A percentile compares a stretch with the other conserved stretches of the same genome.
phyloP scores from a whole-genome alignment of 257 asterid species.

The Capsicum pubescens region DNA sequence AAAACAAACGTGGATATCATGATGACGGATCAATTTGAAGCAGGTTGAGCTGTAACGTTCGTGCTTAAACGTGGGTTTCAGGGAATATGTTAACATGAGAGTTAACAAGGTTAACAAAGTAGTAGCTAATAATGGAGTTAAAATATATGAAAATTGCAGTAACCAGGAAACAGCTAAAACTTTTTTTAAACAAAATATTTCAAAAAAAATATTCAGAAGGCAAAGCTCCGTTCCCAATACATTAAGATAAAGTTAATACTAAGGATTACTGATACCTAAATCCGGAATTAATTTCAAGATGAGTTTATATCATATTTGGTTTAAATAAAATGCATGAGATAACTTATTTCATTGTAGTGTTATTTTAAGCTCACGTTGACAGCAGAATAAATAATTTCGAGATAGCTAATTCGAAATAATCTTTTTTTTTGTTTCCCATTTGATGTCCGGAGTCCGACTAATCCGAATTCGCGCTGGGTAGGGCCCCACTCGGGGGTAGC shows the following conservation, averaged over 20 bases:
- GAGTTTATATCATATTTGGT: too few species aligned
- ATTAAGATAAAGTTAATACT: conserved; percentile 39
- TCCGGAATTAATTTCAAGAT: too few species aligned
- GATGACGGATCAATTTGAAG: conserved; percentile 40
- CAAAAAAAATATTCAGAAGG: conserved; percentile 20
- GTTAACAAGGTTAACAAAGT: conserved; percentile 33
- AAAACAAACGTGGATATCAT: conserved; percentile 46
- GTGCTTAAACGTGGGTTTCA: conserved; percentile 90
- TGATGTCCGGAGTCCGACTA: too few species aligned
- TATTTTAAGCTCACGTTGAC: too few species aligned
- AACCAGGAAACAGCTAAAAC: conserved; percentile 18
- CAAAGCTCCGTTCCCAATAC: conserved; percentile 47
- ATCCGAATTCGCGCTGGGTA: too few species aligned
- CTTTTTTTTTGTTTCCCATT: too few species aligned
- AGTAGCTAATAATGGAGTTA: conserved; percentile 40
- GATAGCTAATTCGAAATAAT: too few species aligned
- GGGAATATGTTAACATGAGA: conserved; percentile 86
- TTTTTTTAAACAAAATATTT: background rate
- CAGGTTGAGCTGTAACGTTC: conserved; percentile 82
- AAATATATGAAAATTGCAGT: background rate
- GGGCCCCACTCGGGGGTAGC: too few species aligned
- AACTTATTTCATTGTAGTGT: too few species aligned
- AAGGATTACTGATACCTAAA: background rate
- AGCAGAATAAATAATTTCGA: too few species aligned
- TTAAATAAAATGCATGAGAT: too few species aligned